Percentiles rank a stretch among this genome's conserved stretches.
Evolutionary conservation across 352 stramenopile species (phyloP).

Genomic region (Globisporangium spiculum): DNA sequence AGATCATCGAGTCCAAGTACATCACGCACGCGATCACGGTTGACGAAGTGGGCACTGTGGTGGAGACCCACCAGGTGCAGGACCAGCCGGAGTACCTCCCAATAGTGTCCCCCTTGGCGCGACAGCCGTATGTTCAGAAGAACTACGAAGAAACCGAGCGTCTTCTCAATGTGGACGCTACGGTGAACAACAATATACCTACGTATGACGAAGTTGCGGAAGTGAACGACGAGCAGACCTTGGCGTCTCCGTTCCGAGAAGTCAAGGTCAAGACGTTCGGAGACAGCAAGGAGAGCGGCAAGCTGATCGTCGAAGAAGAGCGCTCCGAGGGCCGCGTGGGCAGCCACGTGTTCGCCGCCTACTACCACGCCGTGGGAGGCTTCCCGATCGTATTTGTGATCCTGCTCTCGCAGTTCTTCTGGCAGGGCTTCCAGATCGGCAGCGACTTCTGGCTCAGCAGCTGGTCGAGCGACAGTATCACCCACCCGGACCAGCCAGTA

Average conservation of each 20-base stretch:
- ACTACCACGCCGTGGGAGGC: conserved; percentile 41
- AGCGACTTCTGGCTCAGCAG: conserved; percentile 90
- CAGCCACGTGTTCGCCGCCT: conserved; percentile 29
- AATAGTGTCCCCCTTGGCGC: background rate
- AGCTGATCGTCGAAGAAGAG: conserved; percentile 24
- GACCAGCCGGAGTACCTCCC: background rate
- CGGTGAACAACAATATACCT: conserved; percentile 10
- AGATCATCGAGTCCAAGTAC: background rate
- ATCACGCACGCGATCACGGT: conserved; percentile 5
- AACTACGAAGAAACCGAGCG: background rate
- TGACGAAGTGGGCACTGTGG: background rate
- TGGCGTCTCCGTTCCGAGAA: conserved; percentile 7
- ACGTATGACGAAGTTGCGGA: conserved; percentile 3
- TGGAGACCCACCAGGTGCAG: background rate
- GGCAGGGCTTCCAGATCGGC: conserved; percentile 73
- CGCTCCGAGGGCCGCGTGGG: conserved; percentile 30
- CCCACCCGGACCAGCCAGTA: background rate
- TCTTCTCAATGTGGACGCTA: background rate
- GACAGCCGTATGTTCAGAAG: background rate
- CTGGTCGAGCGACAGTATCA: conserved; percentile 59
- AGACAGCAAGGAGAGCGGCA: conserved; percentile 10
- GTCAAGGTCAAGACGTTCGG: conserved; percentile 5
- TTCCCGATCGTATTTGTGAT: conserved; percentile 33
- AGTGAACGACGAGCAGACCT: conserved; percentile 3
- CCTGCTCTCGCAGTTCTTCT: conserved; percentile 57